A percentile compares a stretch with the other conserved stretches of the same genome.
Conservation (phyloP, 306 rosid species). For the Fragaria nilgerrensis region DNA sequence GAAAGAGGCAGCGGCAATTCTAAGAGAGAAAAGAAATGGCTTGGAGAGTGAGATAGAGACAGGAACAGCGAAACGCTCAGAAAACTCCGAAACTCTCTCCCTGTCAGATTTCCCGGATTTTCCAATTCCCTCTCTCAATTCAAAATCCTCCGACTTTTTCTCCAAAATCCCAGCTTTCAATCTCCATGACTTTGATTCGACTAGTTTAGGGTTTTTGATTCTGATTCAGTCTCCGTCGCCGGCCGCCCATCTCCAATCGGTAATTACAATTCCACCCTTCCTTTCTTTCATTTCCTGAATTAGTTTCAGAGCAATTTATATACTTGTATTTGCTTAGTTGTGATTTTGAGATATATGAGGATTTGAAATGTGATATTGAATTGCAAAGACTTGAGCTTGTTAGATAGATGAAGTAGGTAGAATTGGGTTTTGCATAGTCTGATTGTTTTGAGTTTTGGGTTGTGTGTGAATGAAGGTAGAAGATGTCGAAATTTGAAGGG, state of each 20-base stretch:
- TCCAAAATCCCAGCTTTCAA: conserved; percentile 22
- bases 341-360: not conserved
- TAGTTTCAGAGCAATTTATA: not conserved
- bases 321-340: not conserved
- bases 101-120: conserved; percentile 7
- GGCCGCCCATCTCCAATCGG: conserved; percentile 37
- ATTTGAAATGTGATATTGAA: conserved; percentile 2
- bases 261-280: conserved; percentile 22
- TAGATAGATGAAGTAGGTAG: conserved; percentile 2
- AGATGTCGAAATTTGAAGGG: conserved; percentile 51
- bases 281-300: not conserved
- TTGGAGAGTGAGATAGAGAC: conserved; percentile 10
- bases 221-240: conserved; percentile 29
- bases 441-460: conserved; percentile 16
- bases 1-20: conserved; percentile 60
- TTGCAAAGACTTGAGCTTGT: not conserved
- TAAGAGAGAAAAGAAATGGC: conserved; percentile 20
- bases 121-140: not conserved
- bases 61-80: conserved; percentile 28
- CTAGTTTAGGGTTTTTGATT: conserved; percentile 34
- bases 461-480: conserved; percentile 27
- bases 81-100: conserved; percentile 9
- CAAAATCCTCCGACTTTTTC: not conserved
- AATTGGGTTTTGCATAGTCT: conserved; percentile 17
- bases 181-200: conserved; percentile 26